Evolutionary conservation across 2,329 filamentous ascomycete species (phyloP).

Genomic region (Arachnopeziza araneosa): DNA sequence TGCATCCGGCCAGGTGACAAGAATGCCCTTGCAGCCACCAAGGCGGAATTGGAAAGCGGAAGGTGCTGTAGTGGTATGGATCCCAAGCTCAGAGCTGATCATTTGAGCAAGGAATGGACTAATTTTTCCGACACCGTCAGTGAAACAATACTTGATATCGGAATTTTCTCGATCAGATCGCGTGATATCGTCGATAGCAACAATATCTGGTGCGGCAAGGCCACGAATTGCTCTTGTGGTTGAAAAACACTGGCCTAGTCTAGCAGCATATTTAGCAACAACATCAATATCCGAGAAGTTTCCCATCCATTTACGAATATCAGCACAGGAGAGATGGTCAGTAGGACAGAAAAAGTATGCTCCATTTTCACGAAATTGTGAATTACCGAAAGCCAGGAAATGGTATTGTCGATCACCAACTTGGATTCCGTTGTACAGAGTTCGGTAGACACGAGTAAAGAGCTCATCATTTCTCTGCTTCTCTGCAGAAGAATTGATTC

Average conservation of each 20-base stretch:
- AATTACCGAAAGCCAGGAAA: conserved; percentile 92
- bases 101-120: conserved; percentile 70
- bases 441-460: conserved; percentile 66
- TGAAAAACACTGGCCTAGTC: conserved; percentile 92
- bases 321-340: conserved; percentile 58
- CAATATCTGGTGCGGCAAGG: conserved; percentile 48
- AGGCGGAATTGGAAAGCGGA: conserved; percentile 90
- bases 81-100: conserved; percentile 63
- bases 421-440: conserved; percentile 70
- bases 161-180: conserved; percentile 39
- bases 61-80: conserved; percentile 56
- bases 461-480: conserved; percentile 58
- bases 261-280: conserved; percentile 84
- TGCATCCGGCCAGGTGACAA: conserved; percentile 68
- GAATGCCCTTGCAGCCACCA: conserved; percentile 85
- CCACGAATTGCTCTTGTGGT: conserved; percentile 75
- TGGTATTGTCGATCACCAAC: conserved; percentile 79
- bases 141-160: conserved; percentile 58
- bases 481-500: conserved; percentile 50
- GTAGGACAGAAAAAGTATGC: conserved; percentile 87
- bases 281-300: conserved; percentile 73
- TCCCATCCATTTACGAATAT: conserved; percentile 85
- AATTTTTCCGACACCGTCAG: conserved; percentile 92
- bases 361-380: conserved; percentile 85
- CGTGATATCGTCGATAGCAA: conserved; percentile 61